Conservation (phyloP, 371 early-diverging fungal species). For the Rhizopus stolonifer region DNA sequence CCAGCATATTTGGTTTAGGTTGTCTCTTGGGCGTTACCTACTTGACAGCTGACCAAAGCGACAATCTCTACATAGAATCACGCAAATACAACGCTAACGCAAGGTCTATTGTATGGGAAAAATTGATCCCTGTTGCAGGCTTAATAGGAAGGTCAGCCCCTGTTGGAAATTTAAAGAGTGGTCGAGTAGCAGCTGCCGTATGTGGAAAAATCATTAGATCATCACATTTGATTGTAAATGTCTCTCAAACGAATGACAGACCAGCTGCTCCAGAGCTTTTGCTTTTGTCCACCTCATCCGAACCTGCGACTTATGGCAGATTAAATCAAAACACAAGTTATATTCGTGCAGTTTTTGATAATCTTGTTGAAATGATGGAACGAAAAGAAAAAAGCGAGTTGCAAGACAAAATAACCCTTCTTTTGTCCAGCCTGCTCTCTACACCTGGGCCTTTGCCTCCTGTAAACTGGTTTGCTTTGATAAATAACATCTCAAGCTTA, state of each 20-base stretch:
- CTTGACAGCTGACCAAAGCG: conserved; percentile 13
- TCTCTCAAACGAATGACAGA: conserved; percentile 3
- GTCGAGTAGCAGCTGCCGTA: conserved; percentile 39
- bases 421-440: conserved; percentile 20
- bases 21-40: conserved; percentile 34
- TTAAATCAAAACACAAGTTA: conserved; percentile 53
- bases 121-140: conserved; percentile 22
- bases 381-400: background rate
- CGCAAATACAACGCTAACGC: conserved; percentile 20
- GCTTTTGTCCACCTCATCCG: conserved; percentile 23
- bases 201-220: conserved; percentile 34
- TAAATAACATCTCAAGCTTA: conserved; percentile 32
- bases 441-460: conserved; percentile 56
- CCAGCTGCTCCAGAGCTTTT: conserved; percentile 8
- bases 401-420: background rate
- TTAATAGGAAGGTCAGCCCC: conserved; percentile 18
- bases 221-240: conserved; percentile 2
- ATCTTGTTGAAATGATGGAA: conserved; percentile 8
- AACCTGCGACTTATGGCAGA: conserved; percentile 52
- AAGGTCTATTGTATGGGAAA: conserved; percentile 22
- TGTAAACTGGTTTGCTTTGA: conserved; percentile 57
- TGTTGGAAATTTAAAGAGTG: conserved; percentile 37
- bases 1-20: conserved; percentile 29
- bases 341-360: conserved; percentile 52
- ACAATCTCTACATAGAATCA: conserved; percentile 13